A percentile compares a stretch with the other conserved stretches of the same genome.
Conservation (phyloP, 2,329 filamentous ascomycete species). For the Monilinia fructicola region DNA sequence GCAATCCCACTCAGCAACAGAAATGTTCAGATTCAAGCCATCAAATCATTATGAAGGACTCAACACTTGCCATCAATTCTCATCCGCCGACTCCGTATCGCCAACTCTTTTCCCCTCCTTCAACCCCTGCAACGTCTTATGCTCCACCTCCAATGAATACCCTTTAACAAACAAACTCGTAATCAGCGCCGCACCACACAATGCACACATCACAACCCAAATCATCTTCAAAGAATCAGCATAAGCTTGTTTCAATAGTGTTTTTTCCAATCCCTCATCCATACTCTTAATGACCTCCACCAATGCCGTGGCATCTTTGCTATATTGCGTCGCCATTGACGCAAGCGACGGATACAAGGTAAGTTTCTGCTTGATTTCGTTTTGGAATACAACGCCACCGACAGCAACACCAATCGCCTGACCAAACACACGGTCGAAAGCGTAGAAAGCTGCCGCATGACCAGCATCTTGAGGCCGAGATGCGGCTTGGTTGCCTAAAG, state of each 20-base stretch:
- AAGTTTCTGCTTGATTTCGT: conserved; percentile 45
- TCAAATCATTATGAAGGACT: too few relatives aligned
- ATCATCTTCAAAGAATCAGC: conserved; percentile 54
- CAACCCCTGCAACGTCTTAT: conserved; percentile 51
- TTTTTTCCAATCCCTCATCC: conserved; percentile 42
- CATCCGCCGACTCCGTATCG: conserved; percentile 21
- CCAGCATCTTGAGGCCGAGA: conserved; percentile 56
- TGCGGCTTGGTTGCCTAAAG: conserved; percentile 62
- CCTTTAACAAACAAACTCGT: conserved; percentile 51
- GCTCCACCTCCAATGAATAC: conserved; percentile 48
- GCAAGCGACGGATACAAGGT: conserved; percentile 31
- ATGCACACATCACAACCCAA: conserved; percentile 55
- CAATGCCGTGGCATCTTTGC: conserved; percentile 38
- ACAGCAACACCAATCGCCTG: conserved; percentile 66
- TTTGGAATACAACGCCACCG: conserved; percentile 69
- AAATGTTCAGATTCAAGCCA: too few relatives aligned
- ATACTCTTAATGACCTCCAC: conserved; percentile 36
- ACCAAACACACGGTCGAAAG: conserved; percentile 65
- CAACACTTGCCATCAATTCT: neutral
- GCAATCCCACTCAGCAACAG: too few relatives aligned
- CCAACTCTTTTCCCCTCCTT: conserved; percentile 41
- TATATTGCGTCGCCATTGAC: conserved; percentile 33
- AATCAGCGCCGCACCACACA: conserved; percentile 51
- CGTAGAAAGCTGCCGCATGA: conserved; percentile 63
- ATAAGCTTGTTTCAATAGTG: conserved; percentile 52